These are phyloP conservation scores for Dactylonectria estremocensis DNA, from an alignment of 2,329 filamentous ascomycete species.

Conservation along the genomic window DNA sequence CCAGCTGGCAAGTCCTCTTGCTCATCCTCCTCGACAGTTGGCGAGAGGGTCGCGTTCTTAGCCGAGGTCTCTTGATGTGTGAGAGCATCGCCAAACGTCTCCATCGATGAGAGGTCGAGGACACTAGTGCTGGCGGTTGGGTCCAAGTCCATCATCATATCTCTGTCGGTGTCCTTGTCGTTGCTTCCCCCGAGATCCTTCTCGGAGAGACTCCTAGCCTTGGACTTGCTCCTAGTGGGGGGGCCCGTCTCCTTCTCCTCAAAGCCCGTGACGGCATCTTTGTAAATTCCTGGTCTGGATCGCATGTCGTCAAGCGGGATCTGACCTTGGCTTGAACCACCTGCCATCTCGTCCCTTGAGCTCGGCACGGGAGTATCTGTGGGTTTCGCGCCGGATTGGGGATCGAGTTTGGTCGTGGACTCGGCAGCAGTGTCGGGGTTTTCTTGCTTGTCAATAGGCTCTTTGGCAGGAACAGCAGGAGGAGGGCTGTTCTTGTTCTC, in stretches of 20 bases:
- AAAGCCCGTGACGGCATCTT: constrained; percentile 26
- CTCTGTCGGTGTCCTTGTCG: constrained; percentile 16
- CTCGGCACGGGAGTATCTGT: background rate
- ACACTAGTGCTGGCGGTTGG: constrained; percentile 17
- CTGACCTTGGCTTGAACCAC: constrained; percentile 27
- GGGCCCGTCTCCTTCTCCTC: constrained; percentile 27
- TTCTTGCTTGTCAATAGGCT: constrained; percentile 25
- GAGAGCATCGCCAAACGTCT: constrained; percentile 32
- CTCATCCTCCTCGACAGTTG: constrained; percentile 37
- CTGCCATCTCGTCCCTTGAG: constrained; percentile 32
- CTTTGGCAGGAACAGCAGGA: constrained; percentile 37
- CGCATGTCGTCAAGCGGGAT: constrained; percentile 36
- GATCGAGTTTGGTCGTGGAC: background rate
- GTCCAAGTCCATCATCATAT: constrained; percentile 36
- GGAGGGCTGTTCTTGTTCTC: constrained; percentile 23
- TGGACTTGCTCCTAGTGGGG: constrained; percentile 23
- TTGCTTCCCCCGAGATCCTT: constrained; percentile 12
- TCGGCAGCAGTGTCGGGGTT: background rate
- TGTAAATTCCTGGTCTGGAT: constrained; percentile 29
- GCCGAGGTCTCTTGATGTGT: constrained; percentile 28
- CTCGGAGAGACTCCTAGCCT: constrained; percentile 17
- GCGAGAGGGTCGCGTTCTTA: constrained; percentile 17
- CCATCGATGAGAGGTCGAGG: constrained; percentile 29
- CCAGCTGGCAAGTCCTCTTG: constrained; percentile 33
- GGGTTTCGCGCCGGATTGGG: background rate